Conservation (phyloP, 2,329 filamentous ascomycete species). For the Cladosporium oxysporum region DNA sequence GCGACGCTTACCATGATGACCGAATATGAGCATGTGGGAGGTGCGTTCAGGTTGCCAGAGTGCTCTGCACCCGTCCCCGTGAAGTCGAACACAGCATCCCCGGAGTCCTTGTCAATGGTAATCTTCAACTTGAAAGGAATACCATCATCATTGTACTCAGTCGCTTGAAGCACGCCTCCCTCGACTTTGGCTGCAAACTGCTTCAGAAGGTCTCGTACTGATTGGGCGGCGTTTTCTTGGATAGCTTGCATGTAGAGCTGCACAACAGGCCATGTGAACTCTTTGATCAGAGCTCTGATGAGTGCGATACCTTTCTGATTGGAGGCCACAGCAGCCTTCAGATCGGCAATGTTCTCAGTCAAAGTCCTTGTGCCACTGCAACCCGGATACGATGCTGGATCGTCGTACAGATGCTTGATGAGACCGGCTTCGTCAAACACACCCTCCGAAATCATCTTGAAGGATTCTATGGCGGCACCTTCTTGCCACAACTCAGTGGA, state of each 20-base stretch:
- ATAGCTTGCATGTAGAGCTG: constrained; percentile 47
- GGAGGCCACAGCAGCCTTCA: constrained; percentile 40
- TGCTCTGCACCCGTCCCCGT: constrained; percentile 67
- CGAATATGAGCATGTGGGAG: constrained; percentile 41
- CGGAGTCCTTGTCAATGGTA: constrained; percentile 36
- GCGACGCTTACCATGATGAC: constrained; percentile 32
- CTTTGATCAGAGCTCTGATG: constrained; percentile 39
- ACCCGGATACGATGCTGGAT: constrained; percentile 60
- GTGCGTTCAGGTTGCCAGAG: constrained; percentile 61
- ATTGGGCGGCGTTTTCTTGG: constrained; percentile 38
- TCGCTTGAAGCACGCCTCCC: constrained; percentile 29
- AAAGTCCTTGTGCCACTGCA: constrained; percentile 38
- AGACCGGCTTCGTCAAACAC: constrained; percentile 40
- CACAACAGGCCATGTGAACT: constrained; percentile 39
- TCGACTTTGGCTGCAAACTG: constrained; percentile 23
- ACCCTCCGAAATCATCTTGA: constrained; percentile 39
- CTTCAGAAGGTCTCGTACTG: constrained; percentile 38
- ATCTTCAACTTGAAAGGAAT: constrained; percentile 40
- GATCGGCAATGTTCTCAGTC: constrained; percentile 39
- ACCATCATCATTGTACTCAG: constrained; percentile 48
- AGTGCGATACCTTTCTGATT: constrained; percentile 41
- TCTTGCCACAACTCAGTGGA: constrained; percentile 49
- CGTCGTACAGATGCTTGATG: constrained; percentile 56
- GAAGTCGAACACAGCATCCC: constrained; percentile 43
- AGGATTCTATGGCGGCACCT: constrained; percentile 41